A percentile compares a stretch with the other conserved stretches of the same genome.
Conservation (phyloP, 345 rosid genomes). For the Salix udensis region DNA sequence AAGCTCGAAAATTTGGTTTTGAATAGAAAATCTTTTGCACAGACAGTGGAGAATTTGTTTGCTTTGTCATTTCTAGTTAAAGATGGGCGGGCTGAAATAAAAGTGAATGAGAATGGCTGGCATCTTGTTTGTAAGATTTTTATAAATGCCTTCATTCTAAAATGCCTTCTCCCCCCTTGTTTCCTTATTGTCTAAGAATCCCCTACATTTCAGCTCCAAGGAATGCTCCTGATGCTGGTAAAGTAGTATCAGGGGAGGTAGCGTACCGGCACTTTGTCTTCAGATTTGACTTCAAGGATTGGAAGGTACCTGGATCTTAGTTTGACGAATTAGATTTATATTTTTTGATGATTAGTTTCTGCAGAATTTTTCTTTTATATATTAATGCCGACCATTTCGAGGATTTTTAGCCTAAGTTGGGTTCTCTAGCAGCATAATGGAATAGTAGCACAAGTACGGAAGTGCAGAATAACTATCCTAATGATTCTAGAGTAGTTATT, state of each 20-base stretch:
- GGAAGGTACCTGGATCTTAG: conserved; percentile 33
- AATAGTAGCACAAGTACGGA: background rate
- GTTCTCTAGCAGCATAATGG: background rate
- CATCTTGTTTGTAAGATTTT: conserved; percentile 43
- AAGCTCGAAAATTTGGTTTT: conserved; percentile 36
- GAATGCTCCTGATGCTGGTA: conserved; percentile 38
- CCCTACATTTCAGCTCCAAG: conserved; percentile 29
- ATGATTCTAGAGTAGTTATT: background rate
- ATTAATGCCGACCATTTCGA: background rate
- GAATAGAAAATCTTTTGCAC: conserved; percentile 46
- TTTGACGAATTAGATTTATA: background rate
- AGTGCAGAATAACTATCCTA: background rate
- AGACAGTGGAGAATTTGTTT: conserved; percentile 50
- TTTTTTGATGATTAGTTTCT: background rate
- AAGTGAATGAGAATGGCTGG: conserved; percentile 29
- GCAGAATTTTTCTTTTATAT: background rate
- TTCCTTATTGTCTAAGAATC: background rate
- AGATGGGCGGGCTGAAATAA: conserved; percentile 45
- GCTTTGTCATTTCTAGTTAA: conserved; percentile 48
- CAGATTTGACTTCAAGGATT: conserved; percentile 44
- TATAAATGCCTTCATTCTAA: background rate
- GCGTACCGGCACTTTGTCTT: conserved; percentile 40
- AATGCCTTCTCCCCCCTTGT: background rate
- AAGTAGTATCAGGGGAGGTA: conserved; percentile 32
- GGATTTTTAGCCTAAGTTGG: background rate